These are phyloP conservation scores for Cynanchum wilfordii DNA, from an alignment of 257 asterid species.

Conservation along the genomic window DNA sequence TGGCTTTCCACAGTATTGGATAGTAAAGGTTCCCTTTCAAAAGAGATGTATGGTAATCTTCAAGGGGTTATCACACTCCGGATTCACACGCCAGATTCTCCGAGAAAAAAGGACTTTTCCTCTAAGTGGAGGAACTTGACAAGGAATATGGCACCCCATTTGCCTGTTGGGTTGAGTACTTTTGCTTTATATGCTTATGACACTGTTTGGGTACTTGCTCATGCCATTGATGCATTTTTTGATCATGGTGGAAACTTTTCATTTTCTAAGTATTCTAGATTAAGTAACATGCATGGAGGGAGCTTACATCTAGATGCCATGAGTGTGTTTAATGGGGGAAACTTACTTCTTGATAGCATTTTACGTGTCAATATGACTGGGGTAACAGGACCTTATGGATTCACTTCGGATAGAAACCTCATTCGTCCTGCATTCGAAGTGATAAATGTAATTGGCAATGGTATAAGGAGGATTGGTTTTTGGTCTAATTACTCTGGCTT, in stretches of 20 bases:
- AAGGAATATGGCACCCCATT: constrained; percentile 8
- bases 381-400: constrained; percentile 42
- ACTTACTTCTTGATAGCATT: constrained; percentile 31
- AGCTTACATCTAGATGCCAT: constrained; percentile 28
- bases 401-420: constrained; percentile 37
- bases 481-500: constrained; percentile 61
- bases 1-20: constrained; percentile 62
- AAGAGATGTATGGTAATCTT: constrained; percentile 16
- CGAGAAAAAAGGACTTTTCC: constrained; percentile 26
- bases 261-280: constrained; percentile 35
- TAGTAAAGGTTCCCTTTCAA: constrained; percentile 14
- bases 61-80: constrained; percentile 55
- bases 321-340: constrained; percentile 48
- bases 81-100: constrained; percentile 37
- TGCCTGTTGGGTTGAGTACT: constrained; percentile 29
- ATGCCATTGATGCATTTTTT: constrained; percentile 45
- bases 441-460: constrained; percentile 48
- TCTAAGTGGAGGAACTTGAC: constrained; percentile 43
- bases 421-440: constrained; percentile 50
- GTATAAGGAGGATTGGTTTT: constrained; percentile 36
- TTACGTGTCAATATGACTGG: constrained; percentile 45
- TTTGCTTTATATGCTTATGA: constrained; percentile 55
- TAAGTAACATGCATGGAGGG: constrained; percentile 21
- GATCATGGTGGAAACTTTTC: constrained; percentile 35
- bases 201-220: constrained; percentile 64